A percentile compares a stretch with the other conserved stretches of the same genome.
phyloP scores from a whole-genome alignment of 2,329 filamentous ascomycete genomes.

The Rachicladosporium sp. region DNA sequence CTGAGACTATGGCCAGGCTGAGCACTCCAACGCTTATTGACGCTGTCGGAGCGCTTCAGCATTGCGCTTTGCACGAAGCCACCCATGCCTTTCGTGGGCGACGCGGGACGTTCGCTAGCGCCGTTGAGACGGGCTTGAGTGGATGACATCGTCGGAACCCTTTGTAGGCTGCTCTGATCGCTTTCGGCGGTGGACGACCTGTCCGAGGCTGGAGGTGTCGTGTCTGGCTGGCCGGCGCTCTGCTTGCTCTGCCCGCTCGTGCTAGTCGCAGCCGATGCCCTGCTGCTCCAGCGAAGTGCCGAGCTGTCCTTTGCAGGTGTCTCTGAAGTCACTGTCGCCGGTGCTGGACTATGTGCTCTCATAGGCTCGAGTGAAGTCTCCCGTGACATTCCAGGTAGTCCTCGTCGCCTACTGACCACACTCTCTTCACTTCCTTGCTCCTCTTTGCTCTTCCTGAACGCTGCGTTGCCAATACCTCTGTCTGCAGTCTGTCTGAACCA shows the following conservation, averaged over 20 bases:
- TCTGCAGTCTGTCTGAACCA: conserved; percentile 86
- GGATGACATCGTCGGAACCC: conserved; percentile 44
- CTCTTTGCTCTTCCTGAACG: conserved; percentile 61
- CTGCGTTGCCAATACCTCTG: conserved; percentile 59
- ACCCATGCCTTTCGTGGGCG: conserved; percentile 90
- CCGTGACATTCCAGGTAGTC: conserved; percentile 43
- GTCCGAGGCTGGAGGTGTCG: too few relatives aligned
- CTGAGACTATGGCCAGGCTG: conserved; percentile 51
- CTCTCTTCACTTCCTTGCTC: conserved; percentile 39
- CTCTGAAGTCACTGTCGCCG: conserved; percentile 35
- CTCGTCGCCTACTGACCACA: conserved; percentile 28
- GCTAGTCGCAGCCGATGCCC: too few relatives aligned
- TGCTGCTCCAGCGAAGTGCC: too few relatives aligned
- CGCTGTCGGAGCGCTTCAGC: conserved; percentile 93
- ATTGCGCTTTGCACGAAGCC: conserved; percentile 98
- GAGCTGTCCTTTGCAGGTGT: conserved; percentile 40
- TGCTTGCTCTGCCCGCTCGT: too few relatives aligned
- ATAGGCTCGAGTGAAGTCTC: conserved; percentile 32
- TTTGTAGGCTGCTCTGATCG: too few relatives aligned
- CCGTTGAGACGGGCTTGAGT: conserved; percentile 46
- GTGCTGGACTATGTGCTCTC: conserved; percentile 26
- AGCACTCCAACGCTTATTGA: conserved; percentile 88
- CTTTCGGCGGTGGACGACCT: conserved; percentile 11
- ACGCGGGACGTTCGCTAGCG: conserved; percentile 44
- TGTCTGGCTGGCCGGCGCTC: too few relatives aligned